Evolutionary conservation across 2,329 filamentous ascomycete genomes (phyloP).

Genomic region (Cladosporium sp.): DNA sequence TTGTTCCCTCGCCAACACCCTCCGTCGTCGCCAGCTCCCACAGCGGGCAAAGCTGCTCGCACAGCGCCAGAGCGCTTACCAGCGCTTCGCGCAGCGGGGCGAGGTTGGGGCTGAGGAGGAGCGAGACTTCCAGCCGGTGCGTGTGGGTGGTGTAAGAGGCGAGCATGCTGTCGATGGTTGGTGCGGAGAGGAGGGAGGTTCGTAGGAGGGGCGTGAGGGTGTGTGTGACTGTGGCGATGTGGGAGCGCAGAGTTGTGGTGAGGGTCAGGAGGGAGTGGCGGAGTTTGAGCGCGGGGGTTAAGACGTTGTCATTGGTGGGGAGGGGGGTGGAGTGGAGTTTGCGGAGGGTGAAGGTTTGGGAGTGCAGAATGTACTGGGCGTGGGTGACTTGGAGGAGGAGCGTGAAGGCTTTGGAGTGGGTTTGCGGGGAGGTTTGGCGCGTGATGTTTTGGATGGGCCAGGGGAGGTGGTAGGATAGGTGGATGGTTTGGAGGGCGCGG

Average conservation of each 20-base stretch:
- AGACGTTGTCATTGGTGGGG: constrained; percentile 34
- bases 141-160: constrained; percentile 62
- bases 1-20: constrained; percentile 29
- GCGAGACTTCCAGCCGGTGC: constrained; percentile 59
- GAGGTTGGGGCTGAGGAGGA: constrained; percentile 65
- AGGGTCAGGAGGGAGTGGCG: constrained; percentile 48
- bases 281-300: constrained; percentile 49
- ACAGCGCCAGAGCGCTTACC: constrained; percentile 71
- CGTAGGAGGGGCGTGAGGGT: constrained; percentile 57
- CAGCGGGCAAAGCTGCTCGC: constrained; percentile 63
- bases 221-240: constrained; percentile 66
- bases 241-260: constrained; percentile 72
- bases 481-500: constrained; percentile 16
- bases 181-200: constrained; percentile 53
- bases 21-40: constrained; percentile 32
- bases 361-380: constrained; percentile 63
- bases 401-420: constrained; percentile 70
- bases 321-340: constrained; percentile 27
- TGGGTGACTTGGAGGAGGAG: constrained; percentile 75
- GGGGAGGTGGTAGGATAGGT: constrained; percentile 34
- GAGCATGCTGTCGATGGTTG: constrained; percentile 80
- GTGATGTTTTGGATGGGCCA: constrained; percentile 70
- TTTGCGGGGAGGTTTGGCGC: constrained; percentile 56
- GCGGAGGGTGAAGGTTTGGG: constrained; percentile 36
- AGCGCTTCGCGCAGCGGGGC: constrained; percentile 68